These are phyloP conservation scores for Aspergillus tanneri DNA, from an alignment of 2,329 filamentous ascomycete genomes.

Conservation along the genomic window DNA sequence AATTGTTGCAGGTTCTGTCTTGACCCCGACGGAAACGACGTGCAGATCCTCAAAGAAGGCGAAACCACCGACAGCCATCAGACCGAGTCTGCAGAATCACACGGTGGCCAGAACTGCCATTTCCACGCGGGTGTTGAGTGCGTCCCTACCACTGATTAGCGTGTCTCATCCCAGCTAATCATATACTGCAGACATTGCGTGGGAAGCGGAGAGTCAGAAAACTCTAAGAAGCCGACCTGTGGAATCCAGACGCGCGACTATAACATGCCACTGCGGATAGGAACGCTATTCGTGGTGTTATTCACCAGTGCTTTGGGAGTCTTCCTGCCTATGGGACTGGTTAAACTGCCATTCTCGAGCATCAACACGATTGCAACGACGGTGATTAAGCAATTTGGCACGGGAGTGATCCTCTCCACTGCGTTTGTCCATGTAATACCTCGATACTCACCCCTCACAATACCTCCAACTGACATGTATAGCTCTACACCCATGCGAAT, in stretches of 20 bases:
- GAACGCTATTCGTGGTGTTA: constrained; percentile 70
- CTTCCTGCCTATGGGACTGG: constrained; percentile 65
- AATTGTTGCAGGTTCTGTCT: constrained; percentile 58
- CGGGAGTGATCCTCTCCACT: constrained; percentile 42
- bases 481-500: constrained; percentile 70
- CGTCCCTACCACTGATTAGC: constrained; percentile 31
- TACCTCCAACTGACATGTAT: neutral
- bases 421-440: constrained; percentile 40
- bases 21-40: constrained; percentile 59
- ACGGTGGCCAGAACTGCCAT: constrained; percentile 57
- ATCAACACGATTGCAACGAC: constrained; percentile 55
- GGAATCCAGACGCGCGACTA: constrained; percentile 56
- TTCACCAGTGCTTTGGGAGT: constrained; percentile 68
- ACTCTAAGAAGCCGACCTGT: constrained; percentile 43
- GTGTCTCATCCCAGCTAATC: too few species aligned
- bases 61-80: constrained; percentile 19
- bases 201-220: constrained; percentile 48
- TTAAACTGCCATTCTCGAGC: constrained; percentile 56
- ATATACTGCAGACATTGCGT: constrained; percentile 52
- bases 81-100: constrained; percentile 7
- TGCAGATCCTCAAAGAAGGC: constrained; percentile 52
- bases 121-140: constrained; percentile 75
- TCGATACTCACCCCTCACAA: neutral
- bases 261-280: constrained; percentile 66
- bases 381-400: constrained; percentile 62